phyloP scores from a whole-genome alignment of 805 yeast species.

The Debaryomyces hansenii region DNA sequence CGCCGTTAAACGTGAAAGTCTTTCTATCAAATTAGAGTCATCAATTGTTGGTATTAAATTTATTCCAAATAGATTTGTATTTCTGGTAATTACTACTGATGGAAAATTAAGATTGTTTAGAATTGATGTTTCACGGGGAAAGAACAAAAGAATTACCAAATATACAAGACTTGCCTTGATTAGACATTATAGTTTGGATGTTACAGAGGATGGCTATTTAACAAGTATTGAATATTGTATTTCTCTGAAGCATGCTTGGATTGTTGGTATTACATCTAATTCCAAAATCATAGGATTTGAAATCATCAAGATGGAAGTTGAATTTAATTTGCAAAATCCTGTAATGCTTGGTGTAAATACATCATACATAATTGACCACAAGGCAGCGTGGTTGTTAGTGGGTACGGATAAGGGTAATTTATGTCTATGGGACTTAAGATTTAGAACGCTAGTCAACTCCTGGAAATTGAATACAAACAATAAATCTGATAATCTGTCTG shows the following conservation, averaged over 20 bases:
- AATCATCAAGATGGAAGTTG: constrained; percentile 52
- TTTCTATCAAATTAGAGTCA: constrained; percentile 49
- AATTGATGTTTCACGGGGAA: constrained; percentile 34
- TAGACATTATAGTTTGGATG: constrained; percentile 38
- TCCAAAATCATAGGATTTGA: constrained; percentile 57
- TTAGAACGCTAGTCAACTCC: constrained; percentile 56
- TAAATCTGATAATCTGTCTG: constrained; percentile 15
- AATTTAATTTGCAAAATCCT: constrained; percentile 50
- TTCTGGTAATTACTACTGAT: constrained; percentile 54
- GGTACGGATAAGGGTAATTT: constrained; percentile 78
- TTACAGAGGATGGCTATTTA: constrained; percentile 42
- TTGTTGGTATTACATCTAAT: constrained; percentile 53
- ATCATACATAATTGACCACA: constrained; percentile 55
- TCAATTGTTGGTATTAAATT: constrained; percentile 51
- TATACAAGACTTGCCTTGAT: constrained; percentile 30
- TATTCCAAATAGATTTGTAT: constrained; percentile 54
- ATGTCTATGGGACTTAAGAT: constrained; percentile 80
- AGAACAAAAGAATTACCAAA: constrained; percentile 29
- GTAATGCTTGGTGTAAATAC: constrained; percentile 66
- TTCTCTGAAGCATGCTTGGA: constrained; percentile 37
- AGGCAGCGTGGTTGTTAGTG: constrained; percentile 61
- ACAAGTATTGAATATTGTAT: constrained; percentile 43
- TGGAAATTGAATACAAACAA: constrained; percentile 51
- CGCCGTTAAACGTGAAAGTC: constrained; percentile 44
- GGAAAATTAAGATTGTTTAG: constrained; percentile 43